phyloP scores from a whole-genome alignment of 495 filamentous ascomycete genomes.

The Hyaloscypha finlandica region DNA sequence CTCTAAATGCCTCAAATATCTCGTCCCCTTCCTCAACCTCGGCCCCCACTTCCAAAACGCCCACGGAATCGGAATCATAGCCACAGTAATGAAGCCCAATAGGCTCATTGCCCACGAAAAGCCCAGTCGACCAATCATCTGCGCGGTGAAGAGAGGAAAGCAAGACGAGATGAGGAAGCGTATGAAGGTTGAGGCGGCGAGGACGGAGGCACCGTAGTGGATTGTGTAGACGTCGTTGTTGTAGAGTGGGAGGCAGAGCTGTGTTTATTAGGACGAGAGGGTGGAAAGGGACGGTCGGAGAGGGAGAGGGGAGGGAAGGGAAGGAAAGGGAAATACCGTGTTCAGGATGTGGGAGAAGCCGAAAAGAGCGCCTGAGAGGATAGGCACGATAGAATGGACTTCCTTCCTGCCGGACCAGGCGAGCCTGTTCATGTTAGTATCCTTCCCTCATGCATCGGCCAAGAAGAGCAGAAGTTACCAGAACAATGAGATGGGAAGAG shows the following conservation, averaged over 20 bases:
- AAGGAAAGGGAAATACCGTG: background rate
- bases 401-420: constrained; percentile 43
- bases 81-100: constrained; percentile 57
- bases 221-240: constrained; percentile 59
- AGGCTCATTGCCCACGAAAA: constrained; percentile 60
- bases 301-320: too few species aligned
- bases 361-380: constrained; percentile 58
- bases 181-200: constrained; percentile 61
- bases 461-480: constrained; percentile 26
- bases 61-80: constrained; percentile 55
- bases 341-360: constrained; percentile 30
- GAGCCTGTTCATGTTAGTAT: constrained; percentile 29
- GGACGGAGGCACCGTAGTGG: constrained; percentile 57
- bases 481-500: constrained; percentile 51
- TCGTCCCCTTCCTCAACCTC: constrained; percentile 5
- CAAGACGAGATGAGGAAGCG: constrained; percentile 62
- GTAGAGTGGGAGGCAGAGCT: constrained; percentile 39
- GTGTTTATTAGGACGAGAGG: background rate
- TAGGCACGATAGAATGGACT: constrained; percentile 45
- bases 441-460: too few species aligned
- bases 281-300: background rate
- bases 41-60: constrained; percentile 18
- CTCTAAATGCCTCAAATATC: constrained; percentile 6
- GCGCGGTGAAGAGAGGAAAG: constrained; percentile 64
- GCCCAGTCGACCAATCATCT: constrained; percentile 44